These are phyloP conservation scores for Phoenix roebelenii DNA, from an alignment of 176 grass and related monocot genomes.

Conservation along the genomic window DNA sequence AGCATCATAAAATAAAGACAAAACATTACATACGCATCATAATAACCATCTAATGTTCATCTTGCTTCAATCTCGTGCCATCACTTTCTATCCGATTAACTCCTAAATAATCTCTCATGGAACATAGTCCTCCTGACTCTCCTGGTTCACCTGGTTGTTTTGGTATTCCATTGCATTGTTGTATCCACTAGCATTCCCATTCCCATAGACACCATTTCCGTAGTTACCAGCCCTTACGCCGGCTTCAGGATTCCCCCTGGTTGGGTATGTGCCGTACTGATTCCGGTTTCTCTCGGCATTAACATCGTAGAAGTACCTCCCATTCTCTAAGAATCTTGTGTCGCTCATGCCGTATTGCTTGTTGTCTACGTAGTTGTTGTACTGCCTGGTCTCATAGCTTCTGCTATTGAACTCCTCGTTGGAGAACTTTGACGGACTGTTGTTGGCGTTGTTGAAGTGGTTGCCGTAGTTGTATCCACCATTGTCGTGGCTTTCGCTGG, in stretches of 20 bases:
- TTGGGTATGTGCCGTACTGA: not conserved
- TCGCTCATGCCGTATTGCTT: constrained; percentile 35
- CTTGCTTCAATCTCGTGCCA: too few species aligned
- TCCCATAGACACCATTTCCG: constrained; percentile 12
- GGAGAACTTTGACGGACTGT: not conserved
- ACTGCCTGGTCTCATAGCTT: too few species aligned
- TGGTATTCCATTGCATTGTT: constrained; percentile 14
- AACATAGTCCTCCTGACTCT: constrained; percentile 16
- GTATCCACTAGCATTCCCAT: constrained; percentile 17
- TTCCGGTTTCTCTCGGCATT: constrained; percentile 13
- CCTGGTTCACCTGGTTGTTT: not conserved
- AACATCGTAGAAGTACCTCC: constrained; percentile 35
- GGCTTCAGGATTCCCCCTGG: not conserved
- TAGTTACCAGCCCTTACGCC: not conserved
- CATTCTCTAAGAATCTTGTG: constrained; percentile 28
- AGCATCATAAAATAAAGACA: too few species aligned
- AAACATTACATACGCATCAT: too few species aligned
- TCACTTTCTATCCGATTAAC: too few species aligned
- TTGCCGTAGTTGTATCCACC: constrained; percentile 4
- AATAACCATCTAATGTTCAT: too few species aligned
- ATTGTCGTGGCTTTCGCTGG: not conserved
- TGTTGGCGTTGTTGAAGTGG: constrained; percentile 5
- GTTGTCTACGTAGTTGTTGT: too few species aligned
- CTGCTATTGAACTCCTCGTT: not conserved
- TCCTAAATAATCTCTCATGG: constrained; percentile 6